Percentiles rank a stretch among this genome's conserved stretches.
phyloP scores from a whole-genome alignment of 495 filamentous ascomycete species.

The Hypoxylon crocopeplum region DNA sequence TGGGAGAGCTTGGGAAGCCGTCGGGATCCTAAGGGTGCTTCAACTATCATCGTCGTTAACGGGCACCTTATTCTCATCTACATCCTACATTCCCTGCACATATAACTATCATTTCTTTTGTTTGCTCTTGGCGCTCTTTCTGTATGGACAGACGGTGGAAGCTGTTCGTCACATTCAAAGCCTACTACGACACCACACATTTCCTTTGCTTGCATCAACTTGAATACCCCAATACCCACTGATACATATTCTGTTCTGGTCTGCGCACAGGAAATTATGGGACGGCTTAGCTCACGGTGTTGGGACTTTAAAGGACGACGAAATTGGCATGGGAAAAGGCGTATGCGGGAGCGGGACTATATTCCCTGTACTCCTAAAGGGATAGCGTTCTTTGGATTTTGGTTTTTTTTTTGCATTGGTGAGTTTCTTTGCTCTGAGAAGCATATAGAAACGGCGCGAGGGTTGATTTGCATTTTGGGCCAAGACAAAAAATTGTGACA shows the following conservation, averaged over 20 bases:
- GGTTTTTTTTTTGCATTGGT: neutral
- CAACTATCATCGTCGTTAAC: neutral
- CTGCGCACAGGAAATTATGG: slow-evolving; percentile 17
- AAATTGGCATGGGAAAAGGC: slow-evolving; percentile 33
- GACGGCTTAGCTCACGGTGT: slow-evolving; percentile 17
- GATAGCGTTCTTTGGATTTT: slow-evolving; percentile 16
- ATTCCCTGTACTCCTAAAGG: slow-evolving; percentile 14
- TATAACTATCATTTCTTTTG: slow-evolving; percentile 1
- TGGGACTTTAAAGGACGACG: slow-evolving; percentile 12
- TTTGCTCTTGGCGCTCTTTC: neutral
- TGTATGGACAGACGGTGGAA: slow-evolving; percentile 1
- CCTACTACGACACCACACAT: neutral
- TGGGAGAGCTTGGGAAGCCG: slow-evolving; percentile 31
- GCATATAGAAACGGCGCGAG: slow-evolving; percentile 28
- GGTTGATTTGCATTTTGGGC: slow-evolving; percentile 25
- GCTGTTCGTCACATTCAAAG: neutral
- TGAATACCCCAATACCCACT: slow-evolving; percentile 36
- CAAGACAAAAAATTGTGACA: slow-evolving; percentile 16
- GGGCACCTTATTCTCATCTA: neutral
- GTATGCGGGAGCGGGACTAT: slow-evolving; percentile 21
- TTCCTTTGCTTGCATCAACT: slow-evolving; percentile 19
- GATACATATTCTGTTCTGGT: slow-evolving; percentile 3
- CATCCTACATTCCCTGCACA: slow-evolving; percentile 13
- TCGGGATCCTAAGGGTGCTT: slow-evolving; percentile 1
- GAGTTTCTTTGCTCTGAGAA: slow-evolving; percentile 11